Conservation (phyloP, 768 basidiomycete species). For the Mycena indigotica region DNA sequence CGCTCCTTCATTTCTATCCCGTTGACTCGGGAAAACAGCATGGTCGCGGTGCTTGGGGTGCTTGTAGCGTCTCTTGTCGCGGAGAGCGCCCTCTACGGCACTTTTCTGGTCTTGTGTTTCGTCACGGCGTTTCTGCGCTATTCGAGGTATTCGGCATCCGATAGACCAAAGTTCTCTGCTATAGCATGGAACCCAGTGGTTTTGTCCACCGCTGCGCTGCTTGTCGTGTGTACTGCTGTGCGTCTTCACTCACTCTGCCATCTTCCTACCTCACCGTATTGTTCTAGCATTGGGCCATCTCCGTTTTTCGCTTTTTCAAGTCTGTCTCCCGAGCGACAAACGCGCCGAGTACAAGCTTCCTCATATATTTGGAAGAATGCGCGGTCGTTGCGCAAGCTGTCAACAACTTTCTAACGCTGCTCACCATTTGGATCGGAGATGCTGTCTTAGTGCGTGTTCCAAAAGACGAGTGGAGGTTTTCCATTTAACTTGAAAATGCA, state of each 20-base stretch:
- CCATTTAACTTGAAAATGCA: not conserved
- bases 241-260: not conserved
- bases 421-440: not conserved
- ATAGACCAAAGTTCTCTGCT: not conserved
- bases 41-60: not conserved
- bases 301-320: not conserved
- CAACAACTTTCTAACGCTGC: not conserved
- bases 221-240: not conserved
- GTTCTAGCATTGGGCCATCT: not conserved
- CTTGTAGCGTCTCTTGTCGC: not conserved
- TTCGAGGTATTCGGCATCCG: not conserved
- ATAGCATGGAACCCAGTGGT: not conserved
- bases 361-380: not conserved
- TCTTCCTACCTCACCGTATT: not conserved
- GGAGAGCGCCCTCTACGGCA: not conserved
- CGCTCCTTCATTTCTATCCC: too few relatives aligned
- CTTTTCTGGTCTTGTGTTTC: not conserved
- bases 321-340: not conserved
- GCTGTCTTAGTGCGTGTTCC: not conserved
- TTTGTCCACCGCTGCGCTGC: not conserved
- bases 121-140: not conserved
- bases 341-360: not conserved
- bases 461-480: not conserved
- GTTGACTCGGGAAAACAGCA: too few relatives aligned
- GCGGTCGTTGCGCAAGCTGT: not conserved